phyloP scores from a whole-genome alignment of 192 early-diverging fungal species.

The Diversispora eburnea region DNA sequence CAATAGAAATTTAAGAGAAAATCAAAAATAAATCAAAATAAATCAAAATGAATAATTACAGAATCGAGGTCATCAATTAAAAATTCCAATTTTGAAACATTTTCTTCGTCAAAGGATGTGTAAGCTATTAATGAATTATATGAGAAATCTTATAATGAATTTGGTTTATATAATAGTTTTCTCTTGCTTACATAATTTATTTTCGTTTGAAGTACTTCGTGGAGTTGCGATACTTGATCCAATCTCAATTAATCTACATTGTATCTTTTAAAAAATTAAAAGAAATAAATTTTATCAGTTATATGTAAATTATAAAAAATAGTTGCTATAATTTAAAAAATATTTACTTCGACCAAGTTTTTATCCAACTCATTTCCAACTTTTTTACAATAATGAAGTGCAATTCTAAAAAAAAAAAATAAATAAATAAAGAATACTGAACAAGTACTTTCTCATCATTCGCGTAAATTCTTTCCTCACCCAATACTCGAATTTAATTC shows the following conservation, averaged over 20 bases:
- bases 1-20: background rate
- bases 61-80: slow-evolving; percentile 84
- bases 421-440: background rate
- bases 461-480: slow-evolving; percentile 23
- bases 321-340: background rate
- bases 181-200: slow-evolving; percentile 46
- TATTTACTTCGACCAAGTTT: slow-evolving; percentile 39
- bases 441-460: background rate
- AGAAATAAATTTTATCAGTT: too few species aligned
- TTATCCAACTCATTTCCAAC: slow-evolving; percentile 35
- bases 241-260: slow-evolving; percentile 87
- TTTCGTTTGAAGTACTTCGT: slow-evolving; percentile 52
- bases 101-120: slow-evolving; percentile 76
- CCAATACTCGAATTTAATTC: slow-evolving; percentile 46
- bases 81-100: slow-evolving; percentile 60
- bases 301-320: background rate
- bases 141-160: background rate
- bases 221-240: slow-evolving; percentile 93
- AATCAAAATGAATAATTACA: slow-evolving; percentile 48
- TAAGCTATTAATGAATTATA: slow-evolving; percentile 35
- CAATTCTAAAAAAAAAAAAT: slow-evolving; percentile 32
- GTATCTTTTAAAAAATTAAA: slow-evolving; percentile 55
- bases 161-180: background rate
- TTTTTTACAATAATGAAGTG: slow-evolving; percentile 44
- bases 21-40: slow-evolving; percentile 30